These are phyloP conservation scores for Blastobotrys ciferrii DNA, from an alignment of 1,139 yeast species.

Conservation along the genomic window DNA sequence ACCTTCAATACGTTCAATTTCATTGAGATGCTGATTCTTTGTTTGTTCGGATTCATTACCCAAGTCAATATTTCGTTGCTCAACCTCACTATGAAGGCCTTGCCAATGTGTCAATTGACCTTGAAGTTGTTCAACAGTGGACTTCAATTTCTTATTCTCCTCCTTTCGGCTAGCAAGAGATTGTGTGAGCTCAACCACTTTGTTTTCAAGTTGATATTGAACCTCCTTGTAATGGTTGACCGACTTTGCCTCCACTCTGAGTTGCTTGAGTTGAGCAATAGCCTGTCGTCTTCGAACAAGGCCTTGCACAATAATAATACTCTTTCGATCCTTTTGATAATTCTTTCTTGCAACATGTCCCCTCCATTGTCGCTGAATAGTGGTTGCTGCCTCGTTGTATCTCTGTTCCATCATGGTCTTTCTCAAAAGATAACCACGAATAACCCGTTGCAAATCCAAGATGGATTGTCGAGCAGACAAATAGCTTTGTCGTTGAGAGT, in stretches of 20 bases:
- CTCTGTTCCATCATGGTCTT: conserved; percentile 47
- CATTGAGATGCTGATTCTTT: conserved; percentile 52
- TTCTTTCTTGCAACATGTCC: conserved; percentile 52
- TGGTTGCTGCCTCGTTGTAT: conserved; percentile 60
- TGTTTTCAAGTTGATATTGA: conserved; percentile 88
- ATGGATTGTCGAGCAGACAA: conserved; percentile 49
- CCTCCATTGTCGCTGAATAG: conserved; percentile 68
- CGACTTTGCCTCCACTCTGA: conserved; percentile 84
- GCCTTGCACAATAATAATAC: conserved; percentile 73
- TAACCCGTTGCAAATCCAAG: conserved; percentile 59
- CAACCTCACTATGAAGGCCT: conserved; percentile 33
- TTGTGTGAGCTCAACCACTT: conserved; percentile 92
- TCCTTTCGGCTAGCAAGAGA: conserved; percentile 71
- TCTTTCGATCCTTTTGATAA: conserved; percentile 44
- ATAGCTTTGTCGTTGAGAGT: conserved; percentile 50
- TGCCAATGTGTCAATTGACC: conserved; percentile 37
- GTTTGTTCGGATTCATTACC: conserved; percentile 56
- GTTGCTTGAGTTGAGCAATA: conserved; percentile 54
- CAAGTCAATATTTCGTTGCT: conserved; percentile 30
- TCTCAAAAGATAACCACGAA: conserved; percentile 67
- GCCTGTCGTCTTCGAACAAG: conserved; percentile 78
- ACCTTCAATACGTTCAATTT: conserved; percentile 45
- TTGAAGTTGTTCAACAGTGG: conserved; percentile 55
- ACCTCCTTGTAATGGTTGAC: conserved; percentile 88
- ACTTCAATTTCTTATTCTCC: conserved; percentile 71